phyloP scores from a whole-genome alignment of 2,329 filamentous ascomycete species.

The Podosphaera fusca region DNA sequence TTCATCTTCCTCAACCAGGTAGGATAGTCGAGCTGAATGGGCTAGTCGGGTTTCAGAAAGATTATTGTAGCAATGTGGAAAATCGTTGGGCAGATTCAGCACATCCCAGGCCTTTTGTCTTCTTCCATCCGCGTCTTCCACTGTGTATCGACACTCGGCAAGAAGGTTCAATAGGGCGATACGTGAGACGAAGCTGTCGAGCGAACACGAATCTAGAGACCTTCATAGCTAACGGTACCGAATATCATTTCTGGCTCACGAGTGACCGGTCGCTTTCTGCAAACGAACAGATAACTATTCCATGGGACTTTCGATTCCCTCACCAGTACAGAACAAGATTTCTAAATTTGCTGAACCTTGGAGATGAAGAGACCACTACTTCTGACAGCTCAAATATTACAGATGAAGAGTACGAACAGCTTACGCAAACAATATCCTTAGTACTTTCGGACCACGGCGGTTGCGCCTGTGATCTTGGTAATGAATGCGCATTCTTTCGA shows the following conservation, averaged over 20 bases:
- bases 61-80: constrained; percentile 41
- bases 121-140: constrained; percentile 71
- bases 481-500: constrained; percentile 38
- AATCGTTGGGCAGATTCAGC: constrained; percentile 47
- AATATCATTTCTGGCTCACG: constrained; percentile 85
- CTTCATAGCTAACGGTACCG: constrained; percentile 46
- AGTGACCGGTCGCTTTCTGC: constrained; percentile 53
- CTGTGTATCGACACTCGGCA: constrained; percentile 80
- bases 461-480: constrained; percentile 47
- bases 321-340: constrained; percentile 30
- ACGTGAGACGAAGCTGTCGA: constrained; percentile 75
- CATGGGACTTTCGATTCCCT: constrained; percentile 43
- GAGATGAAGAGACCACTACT: constrained; percentile 28
- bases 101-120: constrained; percentile 49
- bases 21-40: constrained; percentile 50
- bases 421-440: constrained; percentile 41
- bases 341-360: constrained; percentile 35
- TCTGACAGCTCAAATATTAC: constrained; percentile 17
- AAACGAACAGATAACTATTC: constrained; percentile 37
- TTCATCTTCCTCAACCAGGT: constrained; percentile 18
- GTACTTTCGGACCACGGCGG: constrained; percentile 60
- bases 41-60: constrained; percentile 47
- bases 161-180: constrained; percentile 69
- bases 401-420: constrained; percentile 33
- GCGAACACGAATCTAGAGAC: constrained; percentile 80